phyloP scores from a whole-genome alignment of 768 basidiomycete genomes.

The Rhizopogon roseolus region DNA sequence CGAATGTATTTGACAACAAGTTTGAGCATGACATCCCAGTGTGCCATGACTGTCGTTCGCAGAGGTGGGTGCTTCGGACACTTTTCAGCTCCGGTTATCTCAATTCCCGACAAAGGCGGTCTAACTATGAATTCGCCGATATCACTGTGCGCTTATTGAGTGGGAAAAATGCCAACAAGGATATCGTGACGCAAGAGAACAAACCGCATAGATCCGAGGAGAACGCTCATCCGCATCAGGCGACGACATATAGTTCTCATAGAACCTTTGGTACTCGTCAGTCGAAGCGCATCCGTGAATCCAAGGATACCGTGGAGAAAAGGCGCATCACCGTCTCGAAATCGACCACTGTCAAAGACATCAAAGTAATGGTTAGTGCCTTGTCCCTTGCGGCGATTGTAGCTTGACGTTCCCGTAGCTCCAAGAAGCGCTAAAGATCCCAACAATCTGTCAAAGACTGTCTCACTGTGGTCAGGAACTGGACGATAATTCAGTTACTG shows the following conservation, averaged over 20 bases:
- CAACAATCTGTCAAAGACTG: constrained; percentile 73
- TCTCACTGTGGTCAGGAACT: constrained; percentile 61
- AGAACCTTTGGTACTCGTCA: constrained; percentile 46
- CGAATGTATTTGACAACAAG: constrained; percentile 25
- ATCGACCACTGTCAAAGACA: constrained; percentile 67
- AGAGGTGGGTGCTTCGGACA: constrained; percentile 38
- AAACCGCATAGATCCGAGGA: background rate
- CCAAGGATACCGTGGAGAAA: constrained; percentile 44
- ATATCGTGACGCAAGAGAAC: constrained; percentile 13
- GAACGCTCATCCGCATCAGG: background rate
- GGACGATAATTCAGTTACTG: constrained; percentile 48
- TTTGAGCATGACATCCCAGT: constrained; percentile 49
- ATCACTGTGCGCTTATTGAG: constrained; percentile 50
- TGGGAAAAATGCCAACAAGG: constrained; percentile 26
- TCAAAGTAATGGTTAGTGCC: constrained; percentile 62
- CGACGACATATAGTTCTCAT: constrained; percentile 19
- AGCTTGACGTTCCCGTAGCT: constrained; percentile 36
- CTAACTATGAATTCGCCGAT: constrained; percentile 54
- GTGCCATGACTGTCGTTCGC: constrained; percentile 56
- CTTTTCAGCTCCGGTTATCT: constrained; percentile 4
- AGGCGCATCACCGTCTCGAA: constrained; percentile 56
- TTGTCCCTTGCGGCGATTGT: constrained; percentile 1
- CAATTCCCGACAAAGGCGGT: constrained; percentile 18
- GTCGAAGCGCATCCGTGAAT: constrained; percentile 65
- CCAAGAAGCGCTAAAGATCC: constrained; percentile 56